These are phyloP conservation scores for Theileria luwenshuni DNA, from an alignment of 169 alveolate genomes.

Conservation along the genomic window DNA sequence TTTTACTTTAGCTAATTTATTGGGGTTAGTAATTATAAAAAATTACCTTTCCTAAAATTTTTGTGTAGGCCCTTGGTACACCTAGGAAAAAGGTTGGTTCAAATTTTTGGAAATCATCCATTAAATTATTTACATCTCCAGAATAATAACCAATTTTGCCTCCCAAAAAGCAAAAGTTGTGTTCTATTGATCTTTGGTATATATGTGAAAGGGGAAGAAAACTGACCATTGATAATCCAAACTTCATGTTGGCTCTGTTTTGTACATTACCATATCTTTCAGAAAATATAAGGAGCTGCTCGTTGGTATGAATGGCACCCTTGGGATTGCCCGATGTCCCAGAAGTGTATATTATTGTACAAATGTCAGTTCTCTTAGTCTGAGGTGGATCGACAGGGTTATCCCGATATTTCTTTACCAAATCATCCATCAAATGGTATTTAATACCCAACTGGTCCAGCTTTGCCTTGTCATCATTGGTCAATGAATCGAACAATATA, in stretches of 20 bases:
- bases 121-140: constrained; percentile 83
- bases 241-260: constrained; percentile 68
- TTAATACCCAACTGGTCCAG: constrained; percentile 19
- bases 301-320: constrained; percentile 91
- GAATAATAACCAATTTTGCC: constrained; percentile 87
- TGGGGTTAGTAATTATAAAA: too few relatives aligned
- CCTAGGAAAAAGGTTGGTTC: constrained; percentile 71
- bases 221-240: constrained; percentile 80
- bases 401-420: constrained; percentile 36
- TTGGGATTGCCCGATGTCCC: constrained; percentile 96
- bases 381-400: constrained; percentile 25
- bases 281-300: constrained; percentile 73
- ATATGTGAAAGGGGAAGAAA: constrained; percentile 92
- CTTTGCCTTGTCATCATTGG: constrained; percentile 33
- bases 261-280: constrained; percentile 66
- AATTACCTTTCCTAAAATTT: constrained; percentile 62
- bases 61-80: constrained; percentile 78
- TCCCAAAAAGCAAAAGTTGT: constrained; percentile 61
- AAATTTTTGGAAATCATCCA: constrained; percentile 81
- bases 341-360: constrained; percentile 81
- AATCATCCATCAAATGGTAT: constrained; percentile 34
- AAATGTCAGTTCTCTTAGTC: constrained; percentile 41
- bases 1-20: too few relatives aligned
- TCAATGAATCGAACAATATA: constrained; percentile 61
- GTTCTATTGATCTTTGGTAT: constrained; percentile 86